Evolutionary conservation across 768 basidiomycete genomes (phyloP).

Genomic region (Pleurotus salmoneostramineus): DNA sequence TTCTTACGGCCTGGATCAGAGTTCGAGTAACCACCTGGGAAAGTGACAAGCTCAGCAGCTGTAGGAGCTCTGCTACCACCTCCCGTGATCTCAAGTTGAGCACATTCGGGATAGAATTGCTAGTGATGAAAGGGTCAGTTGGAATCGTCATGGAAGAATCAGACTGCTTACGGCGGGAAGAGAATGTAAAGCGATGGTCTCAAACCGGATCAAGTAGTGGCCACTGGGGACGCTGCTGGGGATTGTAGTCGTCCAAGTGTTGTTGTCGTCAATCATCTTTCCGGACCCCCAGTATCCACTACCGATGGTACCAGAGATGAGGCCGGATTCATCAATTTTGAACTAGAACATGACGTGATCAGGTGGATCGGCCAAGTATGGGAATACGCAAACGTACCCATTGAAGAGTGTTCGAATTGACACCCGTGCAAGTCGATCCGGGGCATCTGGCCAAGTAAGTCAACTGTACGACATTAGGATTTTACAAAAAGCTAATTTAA

Average conservation of each 20-base stretch:
- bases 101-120: conserved; percentile 70
- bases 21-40: conserved; percentile 42
- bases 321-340: conserved; percentile 43
- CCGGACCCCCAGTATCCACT: conserved; percentile 38
- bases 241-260: conserved; percentile 42
- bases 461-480: conserved; percentile 20
- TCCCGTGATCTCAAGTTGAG: conserved; percentile 38
- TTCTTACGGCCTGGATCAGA: conserved; percentile 37
- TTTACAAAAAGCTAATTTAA: not conserved
- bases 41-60: conserved; percentile 38
- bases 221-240: conserved; percentile 39
- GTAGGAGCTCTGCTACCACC: conserved; percentile 36
- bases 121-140: conserved; percentile 14
- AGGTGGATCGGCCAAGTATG: not conserved
- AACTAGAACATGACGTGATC: conserved; percentile 21
- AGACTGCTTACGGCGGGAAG: conserved; percentile 41
- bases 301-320: conserved; percentile 36
- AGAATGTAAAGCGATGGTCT: conserved; percentile 45
- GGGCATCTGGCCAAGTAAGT: conserved; percentile 45
- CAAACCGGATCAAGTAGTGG: conserved; percentile 45
- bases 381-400: conserved; percentile 27
- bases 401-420: conserved; percentile 31
- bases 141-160: not conserved
- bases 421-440: conserved; percentile 36
- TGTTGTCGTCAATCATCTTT: conserved; percentile 40